These are phyloP conservation scores for Apophysomyces trapeziformis DNA, from an alignment of 371 early-diverging fungal genomes.

Conservation along the genomic window DNA sequence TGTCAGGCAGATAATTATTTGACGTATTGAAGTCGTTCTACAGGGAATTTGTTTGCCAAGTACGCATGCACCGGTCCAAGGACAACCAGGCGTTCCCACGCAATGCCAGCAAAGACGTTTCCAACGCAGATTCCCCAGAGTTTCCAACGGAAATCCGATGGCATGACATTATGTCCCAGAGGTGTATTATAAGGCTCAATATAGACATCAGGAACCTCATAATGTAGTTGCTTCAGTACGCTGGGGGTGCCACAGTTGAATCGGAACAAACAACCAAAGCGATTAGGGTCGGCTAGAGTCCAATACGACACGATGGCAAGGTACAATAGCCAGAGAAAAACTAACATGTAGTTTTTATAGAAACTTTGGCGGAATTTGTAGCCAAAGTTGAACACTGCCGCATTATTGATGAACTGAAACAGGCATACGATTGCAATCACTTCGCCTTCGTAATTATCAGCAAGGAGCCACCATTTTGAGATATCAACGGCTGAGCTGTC, in stretches of 20 bases:
- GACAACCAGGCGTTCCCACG: constrained; percentile 55
- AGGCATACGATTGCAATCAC: constrained; percentile 63
- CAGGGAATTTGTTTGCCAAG: constrained; percentile 16
- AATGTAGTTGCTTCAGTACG: constrained; percentile 52
- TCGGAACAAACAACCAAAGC: constrained; percentile 73
- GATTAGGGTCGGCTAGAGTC: constrained; percentile 70
- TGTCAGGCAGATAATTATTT: neutral
- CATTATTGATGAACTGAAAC: constrained; percentile 74
- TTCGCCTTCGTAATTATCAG: constrained; percentile 80
- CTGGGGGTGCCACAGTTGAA: constrained; percentile 74
- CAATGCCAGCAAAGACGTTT: constrained; percentile 39
- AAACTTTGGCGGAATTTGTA: constrained; percentile 66
- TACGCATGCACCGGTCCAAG: constrained; percentile 48
- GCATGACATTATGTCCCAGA: constrained; percentile 74
- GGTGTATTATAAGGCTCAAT: constrained; percentile 64
- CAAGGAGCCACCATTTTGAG: constrained; percentile 82
- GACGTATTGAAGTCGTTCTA: constrained; percentile 11
- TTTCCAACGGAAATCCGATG: constrained; percentile 64
- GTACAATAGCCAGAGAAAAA: constrained; percentile 58
- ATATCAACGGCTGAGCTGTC: constrained; percentile 69
- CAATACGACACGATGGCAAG: constrained; percentile 59
- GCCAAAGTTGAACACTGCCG: constrained; percentile 77
- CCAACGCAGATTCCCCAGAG: constrained; percentile 58
- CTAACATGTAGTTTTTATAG: constrained; percentile 64
- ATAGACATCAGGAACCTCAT: constrained; percentile 48